A percentile compares a stretch with the other conserved stretches of the same genome.
phyloP scores from a whole-genome alignment of 768 basidiomycete species.

The Pilatotrama ljubarskyi region DNA sequence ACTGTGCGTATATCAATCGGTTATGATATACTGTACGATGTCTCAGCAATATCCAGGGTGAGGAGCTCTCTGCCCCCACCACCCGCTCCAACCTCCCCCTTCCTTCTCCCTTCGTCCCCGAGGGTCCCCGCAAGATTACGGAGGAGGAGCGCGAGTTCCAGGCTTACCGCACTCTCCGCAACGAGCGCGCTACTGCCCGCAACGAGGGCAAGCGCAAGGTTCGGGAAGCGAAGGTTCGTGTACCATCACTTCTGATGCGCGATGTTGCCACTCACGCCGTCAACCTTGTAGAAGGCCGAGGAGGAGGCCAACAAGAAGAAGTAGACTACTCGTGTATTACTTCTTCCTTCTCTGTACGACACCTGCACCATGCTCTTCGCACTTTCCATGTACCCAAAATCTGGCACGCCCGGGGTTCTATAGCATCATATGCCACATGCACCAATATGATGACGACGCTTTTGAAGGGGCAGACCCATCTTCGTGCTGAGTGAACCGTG shows the following conservation, averaged over 20 bases:
- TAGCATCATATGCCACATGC: slow-evolving; percentile 38
- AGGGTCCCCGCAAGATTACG: slow-evolving; percentile 92
- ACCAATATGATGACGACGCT: slow-evolving; percentile 28
- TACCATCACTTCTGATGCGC: background rate
- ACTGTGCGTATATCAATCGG: slow-evolving; percentile 53
- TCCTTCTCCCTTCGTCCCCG: slow-evolving; percentile 64
- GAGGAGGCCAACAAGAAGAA: slow-evolving; percentile 94
- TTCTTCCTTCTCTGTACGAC: slow-evolving; percentile 20
- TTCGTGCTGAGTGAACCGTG: too few species aligned
- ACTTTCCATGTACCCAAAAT: slow-evolving; percentile 39
- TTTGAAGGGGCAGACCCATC: slow-evolving; percentile 10
- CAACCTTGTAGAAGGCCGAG: slow-evolving; percentile 68
- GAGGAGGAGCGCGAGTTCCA: slow-evolving; percentile 85
- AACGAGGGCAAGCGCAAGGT: slow-evolving; percentile 87
- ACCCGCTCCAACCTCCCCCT: slow-evolving; percentile 70
- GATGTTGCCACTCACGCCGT: slow-evolving; percentile 15
- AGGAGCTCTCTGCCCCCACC: slow-evolving; percentile 76
- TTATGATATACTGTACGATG: slow-evolving; percentile 7
- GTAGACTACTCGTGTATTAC: slow-evolving; percentile 42
- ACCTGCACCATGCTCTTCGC: slow-evolving; percentile 28
- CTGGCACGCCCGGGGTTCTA: slow-evolving; percentile 32
- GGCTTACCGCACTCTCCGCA: slow-evolving; percentile 88
- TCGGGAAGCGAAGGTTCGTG: slow-evolving; percentile 78
- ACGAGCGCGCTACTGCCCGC: slow-evolving; percentile 77
- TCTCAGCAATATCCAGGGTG: slow-evolving; percentile 52